A percentile compares a stretch with the other conserved stretches of the same genome.
phyloP scores from a whole-genome alignment of 495 filamentous ascomycete genomes.

The Daldinia vernicosa region DNA sequence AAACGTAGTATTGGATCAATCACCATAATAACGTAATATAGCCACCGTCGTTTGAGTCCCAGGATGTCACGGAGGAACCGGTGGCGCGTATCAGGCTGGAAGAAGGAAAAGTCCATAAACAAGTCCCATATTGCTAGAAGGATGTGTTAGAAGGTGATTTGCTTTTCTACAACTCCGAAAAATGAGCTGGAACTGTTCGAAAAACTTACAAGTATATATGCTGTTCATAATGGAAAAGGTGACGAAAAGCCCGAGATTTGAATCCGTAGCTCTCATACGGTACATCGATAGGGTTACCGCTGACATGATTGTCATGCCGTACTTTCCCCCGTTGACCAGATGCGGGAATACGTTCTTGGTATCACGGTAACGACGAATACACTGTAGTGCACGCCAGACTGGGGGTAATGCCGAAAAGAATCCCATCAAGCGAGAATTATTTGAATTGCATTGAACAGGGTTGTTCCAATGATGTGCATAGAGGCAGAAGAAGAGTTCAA shows the following conservation, averaged over 20 bases:
- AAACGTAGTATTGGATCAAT: constrained; percentile 90
- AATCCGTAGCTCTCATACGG: constrained; percentile 70
- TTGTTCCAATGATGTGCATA: constrained; percentile 79
- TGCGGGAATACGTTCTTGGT: constrained; percentile 91
- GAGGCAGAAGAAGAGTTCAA: constrained; percentile 93
- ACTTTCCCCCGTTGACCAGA: constrained; percentile 91
- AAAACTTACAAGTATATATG: constrained; percentile 75
- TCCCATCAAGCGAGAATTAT: constrained; percentile 81
- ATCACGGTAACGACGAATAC: constrained; percentile 87
- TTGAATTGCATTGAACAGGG: constrained; percentile 82
- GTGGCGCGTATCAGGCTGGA: constrained; percentile 75
- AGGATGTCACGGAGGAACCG: constrained; percentile 81
- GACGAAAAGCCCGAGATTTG: constrained; percentile 74
- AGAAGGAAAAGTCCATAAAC: constrained; percentile 93
- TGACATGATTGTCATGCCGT: constrained; percentile 81
- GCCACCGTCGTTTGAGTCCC: constrained; percentile 76
- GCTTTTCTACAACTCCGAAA: not conserved
- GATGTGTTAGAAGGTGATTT: constrained; percentile 6
- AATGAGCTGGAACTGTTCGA: not conserved
- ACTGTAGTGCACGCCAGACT: constrained; percentile 90
- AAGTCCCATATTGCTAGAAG: constrained; percentile 84
- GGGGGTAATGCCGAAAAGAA: constrained; percentile 87
- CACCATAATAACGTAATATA: constrained; percentile 86
- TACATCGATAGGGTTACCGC: constrained; percentile 81
- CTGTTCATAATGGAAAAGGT: constrained; percentile 80